These are phyloP conservation scores for Tuber umbilicatum DNA, from an alignment of 495 filamentous ascomycete genomes.

Conservation along the genomic window DNA sequence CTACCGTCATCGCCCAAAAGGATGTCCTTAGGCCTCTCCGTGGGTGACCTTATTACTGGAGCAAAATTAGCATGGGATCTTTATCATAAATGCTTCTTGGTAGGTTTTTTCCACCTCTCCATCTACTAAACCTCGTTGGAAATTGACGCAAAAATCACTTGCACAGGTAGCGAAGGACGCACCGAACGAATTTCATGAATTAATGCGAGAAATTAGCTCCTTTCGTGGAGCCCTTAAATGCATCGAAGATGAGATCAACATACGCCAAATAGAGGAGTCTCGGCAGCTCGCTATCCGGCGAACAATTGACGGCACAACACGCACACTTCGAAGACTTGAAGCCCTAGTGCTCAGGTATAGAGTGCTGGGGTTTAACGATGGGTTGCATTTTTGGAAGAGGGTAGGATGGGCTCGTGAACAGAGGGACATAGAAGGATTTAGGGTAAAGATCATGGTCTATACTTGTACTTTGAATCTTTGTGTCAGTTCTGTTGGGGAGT, in stretches of 20 bases:
- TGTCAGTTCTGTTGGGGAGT: not conserved
- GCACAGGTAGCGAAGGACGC: not conserved
- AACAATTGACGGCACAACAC: not conserved
- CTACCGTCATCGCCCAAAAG: not conserved
- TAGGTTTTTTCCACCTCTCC: not conserved
- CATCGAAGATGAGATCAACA: not conserved
- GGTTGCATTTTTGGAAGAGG: not conserved
- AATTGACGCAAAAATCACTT: no score
- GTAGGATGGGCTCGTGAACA: not conserved
- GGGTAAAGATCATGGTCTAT: not conserved
- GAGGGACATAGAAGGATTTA: not conserved
- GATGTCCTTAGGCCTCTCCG: conserved; percentile 42
- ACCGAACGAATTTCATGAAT: not conserved
- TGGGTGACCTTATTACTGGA: conserved; percentile 42
- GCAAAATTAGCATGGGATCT: conserved; percentile 37
- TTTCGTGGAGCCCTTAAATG: not conserved
- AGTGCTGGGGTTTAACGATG: not conserved
- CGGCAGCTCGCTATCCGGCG: not conserved
- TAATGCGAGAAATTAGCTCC: not conserved
- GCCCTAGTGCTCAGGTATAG: not conserved
- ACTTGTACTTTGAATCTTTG: not conserved
- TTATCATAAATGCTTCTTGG: conserved; percentile 29
- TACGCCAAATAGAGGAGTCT: not conserved
- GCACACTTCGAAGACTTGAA: not conserved
- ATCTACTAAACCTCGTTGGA: not conserved